phyloP scores from a whole-genome alignment of 2,329 filamentous ascomycete genomes.

The Fusarium compactum region DNA sequence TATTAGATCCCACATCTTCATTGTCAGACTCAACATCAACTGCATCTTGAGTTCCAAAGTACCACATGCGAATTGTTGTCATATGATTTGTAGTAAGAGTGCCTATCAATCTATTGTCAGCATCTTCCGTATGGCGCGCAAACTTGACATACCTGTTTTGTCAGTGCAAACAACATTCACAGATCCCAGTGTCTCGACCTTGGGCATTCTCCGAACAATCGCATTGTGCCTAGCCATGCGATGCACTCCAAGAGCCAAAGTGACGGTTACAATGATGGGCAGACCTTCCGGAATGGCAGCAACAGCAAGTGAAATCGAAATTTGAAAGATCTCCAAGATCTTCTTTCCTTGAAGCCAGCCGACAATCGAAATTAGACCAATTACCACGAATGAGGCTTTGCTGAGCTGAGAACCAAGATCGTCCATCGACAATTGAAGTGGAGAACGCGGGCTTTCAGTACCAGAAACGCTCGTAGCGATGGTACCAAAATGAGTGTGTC shows the following conservation, averaged over 20 bases:
- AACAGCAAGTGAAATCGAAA: constrained; percentile 95
- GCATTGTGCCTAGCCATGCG: constrained; percentile 96
- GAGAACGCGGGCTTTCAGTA: constrained; percentile 94
- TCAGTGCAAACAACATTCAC: constrained; percentile 99
- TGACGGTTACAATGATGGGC: constrained; percentile 98
- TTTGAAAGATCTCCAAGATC: constrained; percentile 94
- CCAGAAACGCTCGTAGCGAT: constrained; percentile 95
- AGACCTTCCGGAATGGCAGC: constrained; percentile 96
- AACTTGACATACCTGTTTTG: constrained; percentile 77
- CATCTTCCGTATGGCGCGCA: background rate
- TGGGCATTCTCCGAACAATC: constrained; percentile 94
- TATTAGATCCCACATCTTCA: constrained; percentile 66
- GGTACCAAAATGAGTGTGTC: constrained; percentile 93
- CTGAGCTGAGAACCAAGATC: constrained; percentile 95
- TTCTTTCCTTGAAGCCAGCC: constrained; percentile 91
- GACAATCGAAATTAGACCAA: constrained; percentile 90
- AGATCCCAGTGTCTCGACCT: constrained; percentile 97
- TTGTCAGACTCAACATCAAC: constrained; percentile 67
- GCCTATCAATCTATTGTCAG: constrained; percentile 60
- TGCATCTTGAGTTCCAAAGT: constrained; percentile 75
- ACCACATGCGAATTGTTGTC: constrained; percentile 97
- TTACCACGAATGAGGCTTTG: constrained; percentile 96
- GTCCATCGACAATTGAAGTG: constrained; percentile 96
- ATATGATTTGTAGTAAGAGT: constrained; percentile 98
- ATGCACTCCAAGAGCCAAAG: constrained; percentile 91